Evolutionary conservation across 2,329 filamentous ascomycete genomes (phyloP).

Genomic region (Geosmithia morbida): DNA sequence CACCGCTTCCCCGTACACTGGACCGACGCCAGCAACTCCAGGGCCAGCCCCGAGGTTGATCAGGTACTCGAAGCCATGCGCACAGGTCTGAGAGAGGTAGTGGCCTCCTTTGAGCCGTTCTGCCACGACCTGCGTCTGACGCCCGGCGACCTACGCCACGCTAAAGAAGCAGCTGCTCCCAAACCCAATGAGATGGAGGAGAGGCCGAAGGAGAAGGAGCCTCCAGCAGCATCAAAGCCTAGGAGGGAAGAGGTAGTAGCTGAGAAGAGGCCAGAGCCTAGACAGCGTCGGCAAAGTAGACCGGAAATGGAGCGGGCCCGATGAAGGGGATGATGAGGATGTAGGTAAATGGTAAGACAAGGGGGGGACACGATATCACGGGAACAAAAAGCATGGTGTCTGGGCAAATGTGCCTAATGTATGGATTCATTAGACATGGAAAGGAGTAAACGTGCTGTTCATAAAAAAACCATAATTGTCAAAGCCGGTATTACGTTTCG

Average conservation of each 20-base stretch:
- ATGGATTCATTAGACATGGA: neutral
- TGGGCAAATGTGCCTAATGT: neutral
- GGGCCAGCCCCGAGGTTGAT: conserved; percentile 53
- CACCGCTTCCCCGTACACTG: conserved; percentile 50
- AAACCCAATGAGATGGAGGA: neutral
- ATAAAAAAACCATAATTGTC: neutral
- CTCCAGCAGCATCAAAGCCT: neutral
- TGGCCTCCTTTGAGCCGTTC: conserved; percentile 63
- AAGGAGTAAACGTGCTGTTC: neutral
- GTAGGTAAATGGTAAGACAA: neutral
- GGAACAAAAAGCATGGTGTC: neutral
- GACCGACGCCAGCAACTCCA: conserved; percentile 55
- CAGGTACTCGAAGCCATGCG: conserved; percentile 51
- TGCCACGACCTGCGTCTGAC: conserved; percentile 55
- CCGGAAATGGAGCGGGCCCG: conserved; percentile 15
- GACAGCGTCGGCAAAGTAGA: conserved; percentile 1
- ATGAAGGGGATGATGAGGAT: neutral
- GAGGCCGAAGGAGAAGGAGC: conserved; percentile 5
- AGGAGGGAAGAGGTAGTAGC: conserved; percentile 2
- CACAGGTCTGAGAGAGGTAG: conserved; percentile 46
- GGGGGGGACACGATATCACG: neutral
- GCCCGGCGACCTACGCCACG: conserved; percentile 56
- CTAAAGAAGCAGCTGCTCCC: conserved; percentile 46
- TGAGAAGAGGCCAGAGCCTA: neutral
- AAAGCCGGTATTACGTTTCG: neutral